A percentile compares a stretch with the other conserved stretches of the same genome.
phyloP scores from a whole-genome alignment of 805 yeast species.

The Ogataea degrootiae region DNA sequence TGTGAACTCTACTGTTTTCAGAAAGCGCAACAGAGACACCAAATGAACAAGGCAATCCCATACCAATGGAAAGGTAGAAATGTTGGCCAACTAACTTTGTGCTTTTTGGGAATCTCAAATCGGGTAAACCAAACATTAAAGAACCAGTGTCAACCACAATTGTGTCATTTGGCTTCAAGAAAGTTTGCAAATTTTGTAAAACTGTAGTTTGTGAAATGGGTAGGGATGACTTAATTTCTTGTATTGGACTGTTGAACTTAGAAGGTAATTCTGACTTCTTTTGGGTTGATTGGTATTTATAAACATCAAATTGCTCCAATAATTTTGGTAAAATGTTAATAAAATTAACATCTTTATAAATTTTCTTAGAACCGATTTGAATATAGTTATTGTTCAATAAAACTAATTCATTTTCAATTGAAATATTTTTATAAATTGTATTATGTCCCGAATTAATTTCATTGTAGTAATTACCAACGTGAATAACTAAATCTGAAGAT shows the following conservation, averaged over 20 bases:
- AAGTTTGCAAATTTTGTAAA: slow-evolving; percentile 33
- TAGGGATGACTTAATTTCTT: slow-evolving; percentile 22
- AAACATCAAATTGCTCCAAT: slow-evolving; percentile 30
- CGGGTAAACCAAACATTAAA: slow-evolving; percentile 71
- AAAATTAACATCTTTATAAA: slow-evolving; percentile 39
- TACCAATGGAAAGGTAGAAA: slow-evolving; percentile 83
- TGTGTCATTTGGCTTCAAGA: slow-evolving; percentile 52
- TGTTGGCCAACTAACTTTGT: slow-evolving; percentile 57
- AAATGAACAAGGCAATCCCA: slow-evolving; percentile 79
- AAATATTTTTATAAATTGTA: slow-evolving; percentile 38
- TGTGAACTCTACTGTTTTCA: slow-evolving; percentile 36
- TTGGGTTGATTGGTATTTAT: slow-evolving; percentile 5
- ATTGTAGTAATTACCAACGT: slow-evolving; percentile 62
- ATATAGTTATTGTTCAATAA: slow-evolving; percentile 51
- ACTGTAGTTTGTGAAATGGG: slow-evolving; percentile 45
- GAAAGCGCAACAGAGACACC: slow-evolving; percentile 74
- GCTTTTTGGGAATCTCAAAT: slow-evolving; percentile 54
- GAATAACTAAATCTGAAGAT: slow-evolving; percentile 61
- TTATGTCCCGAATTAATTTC: slow-evolving; percentile 71
- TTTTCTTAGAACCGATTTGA: slow-evolving; percentile 36
- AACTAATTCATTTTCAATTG: slow-evolving; percentile 36
- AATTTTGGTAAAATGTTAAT: slow-evolving; percentile 46
- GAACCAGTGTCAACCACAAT: slow-evolving; percentile 83
- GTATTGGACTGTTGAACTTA: slow-evolving; percentile 8
- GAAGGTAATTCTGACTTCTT: slow-evolving; percentile 7